phyloP scores from a whole-genome alignment of 305 asterid genomes.

The Coffea humblotiana region DNA sequence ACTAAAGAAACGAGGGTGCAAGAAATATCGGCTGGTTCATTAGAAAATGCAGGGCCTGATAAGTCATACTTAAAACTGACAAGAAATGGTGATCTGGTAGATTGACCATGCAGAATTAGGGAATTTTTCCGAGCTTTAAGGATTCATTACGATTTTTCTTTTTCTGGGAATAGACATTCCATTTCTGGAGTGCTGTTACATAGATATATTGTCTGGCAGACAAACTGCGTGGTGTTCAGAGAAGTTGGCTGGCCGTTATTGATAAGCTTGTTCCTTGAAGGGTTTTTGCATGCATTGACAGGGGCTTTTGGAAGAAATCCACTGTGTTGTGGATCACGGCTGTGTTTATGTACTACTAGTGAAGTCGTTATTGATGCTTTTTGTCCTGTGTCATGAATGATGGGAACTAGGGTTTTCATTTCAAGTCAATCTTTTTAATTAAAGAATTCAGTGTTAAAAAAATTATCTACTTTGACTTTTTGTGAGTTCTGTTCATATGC shows the following conservation, averaged over 20 bases:
- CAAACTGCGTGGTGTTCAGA: neutral
- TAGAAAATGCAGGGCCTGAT: neutral
- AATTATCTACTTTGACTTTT: slow-evolving; percentile 24
- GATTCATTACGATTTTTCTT: neutral
- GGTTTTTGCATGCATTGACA: neutral
- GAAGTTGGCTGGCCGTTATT: neutral
- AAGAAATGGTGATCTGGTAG: neutral
- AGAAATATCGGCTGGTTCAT: slow-evolving; percentile 1
- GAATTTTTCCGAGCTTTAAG: neutral
- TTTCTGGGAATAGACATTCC: neutral
- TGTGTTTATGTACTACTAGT: neutral
- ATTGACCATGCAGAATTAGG: neutral
- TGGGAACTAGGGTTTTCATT: slow-evolving; percentile 2
- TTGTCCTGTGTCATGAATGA: neutral
- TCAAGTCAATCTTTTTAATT: neutral
- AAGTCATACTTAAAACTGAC: neutral
- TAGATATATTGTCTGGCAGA: neutral
- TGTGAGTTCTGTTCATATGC: slow-evolving; percentile 20
- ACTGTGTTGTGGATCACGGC: neutral
- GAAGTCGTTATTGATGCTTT: neutral
- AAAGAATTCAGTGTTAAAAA: neutral
- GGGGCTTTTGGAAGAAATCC: neutral
- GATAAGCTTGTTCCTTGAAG: neutral
- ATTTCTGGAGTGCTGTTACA: neutral
- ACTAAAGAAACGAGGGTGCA: slow-evolving; percentile 4